A percentile compares a stretch with the other conserved stretches of the same genome.
phyloP scores from a whole-genome alignment of 257 asterid species.

The Lycium barbarum region DNA sequence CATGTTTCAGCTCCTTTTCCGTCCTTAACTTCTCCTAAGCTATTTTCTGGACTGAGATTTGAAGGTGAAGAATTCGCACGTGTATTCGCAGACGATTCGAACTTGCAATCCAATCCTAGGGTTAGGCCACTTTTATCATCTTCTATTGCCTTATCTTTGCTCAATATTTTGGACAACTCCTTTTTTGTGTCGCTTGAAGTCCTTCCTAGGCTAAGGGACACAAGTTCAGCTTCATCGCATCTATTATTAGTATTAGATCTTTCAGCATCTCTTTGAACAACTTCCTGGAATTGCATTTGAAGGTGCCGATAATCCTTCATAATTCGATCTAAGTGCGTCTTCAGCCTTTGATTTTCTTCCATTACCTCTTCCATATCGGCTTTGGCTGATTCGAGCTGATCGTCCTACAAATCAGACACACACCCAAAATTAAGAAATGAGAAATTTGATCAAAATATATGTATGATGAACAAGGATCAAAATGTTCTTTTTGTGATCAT shows the following conservation, averaged over 20 bases:
- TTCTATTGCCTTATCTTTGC: conserved; percentile 31
- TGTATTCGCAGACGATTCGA: conserved; percentile 38
- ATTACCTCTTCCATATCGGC: conserved; percentile 78
- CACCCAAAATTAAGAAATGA: neutral
- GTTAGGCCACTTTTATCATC: conserved; percentile 52
- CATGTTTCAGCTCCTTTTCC: conserved; percentile 52
- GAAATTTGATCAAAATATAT: neutral
- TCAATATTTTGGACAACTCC: conserved; percentile 34
- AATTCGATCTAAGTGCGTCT: conserved; percentile 58
- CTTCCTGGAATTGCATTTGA: conserved; percentile 68
- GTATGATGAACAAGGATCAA: neutral
- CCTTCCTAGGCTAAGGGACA: conserved; percentile 77
- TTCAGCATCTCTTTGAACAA: conserved; percentile 47
- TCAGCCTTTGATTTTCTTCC: conserved; percentile 82
- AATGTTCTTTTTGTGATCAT: neutral
- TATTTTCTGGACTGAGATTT: conserved; percentile 55
- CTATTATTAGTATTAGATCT: conserved; percentile 31
- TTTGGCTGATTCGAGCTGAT: conserved; percentile 62
- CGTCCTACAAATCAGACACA: conserved; percentile 41
- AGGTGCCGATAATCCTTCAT: conserved; percentile 72
- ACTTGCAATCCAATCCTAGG: conserved; percentile 68
- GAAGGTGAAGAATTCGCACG: conserved; percentile 40
- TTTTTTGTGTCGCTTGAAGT: conserved; percentile 51
- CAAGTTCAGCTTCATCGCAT: conserved; percentile 42
- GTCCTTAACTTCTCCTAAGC: conserved; percentile 63